phyloP scores from a whole-genome alignment of 2,329 filamentous ascomycete species.

The Fusarium piperis region DNA sequence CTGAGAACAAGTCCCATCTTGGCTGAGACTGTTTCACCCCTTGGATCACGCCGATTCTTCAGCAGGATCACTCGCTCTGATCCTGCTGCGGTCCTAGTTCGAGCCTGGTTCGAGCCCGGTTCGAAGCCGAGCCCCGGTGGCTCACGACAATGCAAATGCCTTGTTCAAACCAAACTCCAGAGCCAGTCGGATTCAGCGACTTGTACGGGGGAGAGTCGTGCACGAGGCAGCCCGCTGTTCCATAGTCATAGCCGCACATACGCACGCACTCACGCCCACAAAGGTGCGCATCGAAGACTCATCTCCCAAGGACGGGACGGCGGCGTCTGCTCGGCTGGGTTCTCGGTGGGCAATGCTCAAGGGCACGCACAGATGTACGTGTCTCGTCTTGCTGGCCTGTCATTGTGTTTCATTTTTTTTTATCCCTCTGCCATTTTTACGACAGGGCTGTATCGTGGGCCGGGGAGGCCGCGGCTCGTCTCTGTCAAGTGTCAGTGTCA shows the following conservation, averaged over 20 bases:
- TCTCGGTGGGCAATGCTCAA: slow-evolving; percentile 4
- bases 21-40: slow-evolving; percentile 39
- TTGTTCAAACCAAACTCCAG: not conserved
- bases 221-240: slow-evolving; percentile 24
- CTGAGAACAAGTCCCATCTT: slow-evolving; percentile 20
- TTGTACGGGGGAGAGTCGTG: slow-evolving; percentile 18
- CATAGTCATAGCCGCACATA: slow-evolving; percentile 6
- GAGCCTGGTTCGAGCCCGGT: slow-evolving; percentile 17
- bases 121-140: slow-evolving; percentile 14
- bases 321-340: slow-evolving; percentile 29
- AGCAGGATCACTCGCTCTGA: slow-evolving; percentile 27
- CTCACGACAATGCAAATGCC: slow-evolving; percentile 13
- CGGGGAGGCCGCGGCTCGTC: slow-evolving; percentile 23
- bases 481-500: slow-evolving; percentile 28
- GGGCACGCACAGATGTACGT: slow-evolving; percentile 28
- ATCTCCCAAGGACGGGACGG: slow-evolving; percentile 32
- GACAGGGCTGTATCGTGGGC: slow-evolving; percentile 21
- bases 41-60: slow-evolving; percentile 20
- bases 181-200: slow-evolving; percentile 18
- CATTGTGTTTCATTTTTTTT: slow-evolving; percentile 38
- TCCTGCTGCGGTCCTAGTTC: slow-evolving; percentile 24
- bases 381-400: slow-evolving; percentile 37
- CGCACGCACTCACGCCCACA: not conserved
- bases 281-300: slow-evolving; percentile 23
- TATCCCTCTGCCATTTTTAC: slow-evolving; percentile 1